Evolutionary conservation across 371 early-diverging fungal genomes (phyloP).

Genomic region (Blakeslea trispora): DNA sequence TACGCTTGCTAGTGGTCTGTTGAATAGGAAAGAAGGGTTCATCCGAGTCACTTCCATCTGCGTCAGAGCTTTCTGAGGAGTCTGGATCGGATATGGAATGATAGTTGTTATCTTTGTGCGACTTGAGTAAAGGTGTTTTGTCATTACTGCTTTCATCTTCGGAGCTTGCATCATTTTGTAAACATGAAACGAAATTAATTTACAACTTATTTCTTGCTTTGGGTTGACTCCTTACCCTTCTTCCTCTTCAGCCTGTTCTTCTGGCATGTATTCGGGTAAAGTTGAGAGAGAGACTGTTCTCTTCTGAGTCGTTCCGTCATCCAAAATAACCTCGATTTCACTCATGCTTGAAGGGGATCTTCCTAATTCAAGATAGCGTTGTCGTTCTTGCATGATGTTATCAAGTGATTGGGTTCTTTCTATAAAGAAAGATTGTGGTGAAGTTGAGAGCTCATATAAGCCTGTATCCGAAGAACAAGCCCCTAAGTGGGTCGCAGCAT

Average conservation of each 20-base stretch:
- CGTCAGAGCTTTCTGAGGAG: constrained; percentile 10
- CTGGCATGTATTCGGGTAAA: constrained; percentile 10
- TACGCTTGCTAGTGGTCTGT: constrained; percentile 6
- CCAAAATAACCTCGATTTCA: constrained; percentile 32
- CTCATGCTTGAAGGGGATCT: constrained; percentile 13
- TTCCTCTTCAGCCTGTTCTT: neutral
- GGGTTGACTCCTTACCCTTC: too few relatives aligned
- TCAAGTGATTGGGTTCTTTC: constrained; percentile 24
- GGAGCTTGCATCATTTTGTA: neutral
- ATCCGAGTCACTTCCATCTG: constrained; percentile 34
- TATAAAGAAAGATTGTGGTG: constrained; percentile 20
- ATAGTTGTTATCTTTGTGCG: constrained; percentile 17
- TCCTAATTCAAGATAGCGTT: constrained; percentile 3
- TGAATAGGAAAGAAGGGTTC: constrained; percentile 35
- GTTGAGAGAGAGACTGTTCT: constrained; percentile 34
- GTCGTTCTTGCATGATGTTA: neutral
- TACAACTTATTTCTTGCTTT: neutral
- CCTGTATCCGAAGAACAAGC: constrained; percentile 25
- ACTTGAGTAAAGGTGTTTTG: constrained; percentile 27
- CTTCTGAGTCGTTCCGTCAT: constrained; percentile 31
- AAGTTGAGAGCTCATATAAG: constrained; percentile 19
- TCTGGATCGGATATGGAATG: neutral
- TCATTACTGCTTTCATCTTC: constrained; percentile 7
- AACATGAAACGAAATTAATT: neutral
- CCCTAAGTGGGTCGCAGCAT: constrained; percentile 18